Evolutionary conservation across 1,284 basidiomycete species (phyloP).

Genomic region (Ganoderma resinaceum): DNA sequence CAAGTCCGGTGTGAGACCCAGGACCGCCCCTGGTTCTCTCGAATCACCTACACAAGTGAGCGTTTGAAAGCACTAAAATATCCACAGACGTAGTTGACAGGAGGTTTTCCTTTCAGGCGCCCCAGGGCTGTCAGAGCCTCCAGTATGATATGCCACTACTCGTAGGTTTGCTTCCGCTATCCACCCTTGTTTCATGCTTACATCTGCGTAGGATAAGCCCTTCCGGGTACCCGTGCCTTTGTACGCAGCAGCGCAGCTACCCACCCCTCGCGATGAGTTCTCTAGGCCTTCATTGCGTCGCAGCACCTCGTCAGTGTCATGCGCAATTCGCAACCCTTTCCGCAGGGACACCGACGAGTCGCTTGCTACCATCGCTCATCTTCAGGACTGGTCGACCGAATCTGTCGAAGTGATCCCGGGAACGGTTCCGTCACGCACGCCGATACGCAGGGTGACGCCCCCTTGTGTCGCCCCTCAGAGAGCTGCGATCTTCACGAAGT

Average conservation of each 20-base stretch:
- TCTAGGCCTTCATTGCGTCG: constrained; percentile 17
- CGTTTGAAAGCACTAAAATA: neutral
- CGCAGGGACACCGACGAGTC: constrained; percentile 23
- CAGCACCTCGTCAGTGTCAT: constrained; percentile 3
- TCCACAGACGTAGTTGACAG: neutral
- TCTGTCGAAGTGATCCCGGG: neutral
- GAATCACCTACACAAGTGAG: neutral
- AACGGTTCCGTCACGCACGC: neutral
- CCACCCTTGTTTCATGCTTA: neutral
- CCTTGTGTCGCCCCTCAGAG: neutral
- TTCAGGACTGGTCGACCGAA: neutral
- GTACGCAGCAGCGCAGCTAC: neutral
- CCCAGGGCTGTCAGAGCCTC: neutral
- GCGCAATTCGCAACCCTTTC: constrained; percentile 25
- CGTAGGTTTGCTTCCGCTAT: neutral
- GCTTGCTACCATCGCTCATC: neutral
- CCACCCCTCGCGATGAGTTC: neutral
- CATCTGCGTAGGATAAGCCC: neutral
- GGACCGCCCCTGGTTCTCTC: neutral
- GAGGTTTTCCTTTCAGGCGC: too few species aligned
- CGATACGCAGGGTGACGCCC: neutral
- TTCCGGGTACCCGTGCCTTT: neutral
- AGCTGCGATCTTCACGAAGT: neutral
- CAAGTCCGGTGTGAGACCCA: neutral
- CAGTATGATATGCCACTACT: neutral